Conservation (phyloP, 2,329 filamentous ascomycete species). For the Clonostachys rosea region DNA sequence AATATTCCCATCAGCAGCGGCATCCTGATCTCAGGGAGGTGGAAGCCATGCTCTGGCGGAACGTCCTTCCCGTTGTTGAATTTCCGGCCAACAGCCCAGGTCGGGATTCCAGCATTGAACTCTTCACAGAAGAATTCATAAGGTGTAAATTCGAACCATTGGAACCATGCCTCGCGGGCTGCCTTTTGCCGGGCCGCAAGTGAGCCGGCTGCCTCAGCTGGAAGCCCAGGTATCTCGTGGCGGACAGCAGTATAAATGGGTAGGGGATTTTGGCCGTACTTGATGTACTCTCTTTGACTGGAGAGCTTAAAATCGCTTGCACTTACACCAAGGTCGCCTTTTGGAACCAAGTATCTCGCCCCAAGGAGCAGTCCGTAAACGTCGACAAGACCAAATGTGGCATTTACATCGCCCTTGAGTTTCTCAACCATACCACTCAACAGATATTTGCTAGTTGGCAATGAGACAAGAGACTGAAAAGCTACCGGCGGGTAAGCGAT, state of each 20-base stretch:
- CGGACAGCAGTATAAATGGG: conserved; percentile 95
- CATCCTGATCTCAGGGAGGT: conserved; percentile 78
- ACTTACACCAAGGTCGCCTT: conserved; percentile 70
- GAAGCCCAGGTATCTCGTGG: conserved; percentile 75
- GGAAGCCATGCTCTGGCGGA: conserved; percentile 55
- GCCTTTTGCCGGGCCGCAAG: conserved; percentile 47
- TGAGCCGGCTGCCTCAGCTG: conserved; percentile 36
- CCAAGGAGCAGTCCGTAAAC: conserved; percentile 85
- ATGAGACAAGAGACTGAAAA: conserved; percentile 73
- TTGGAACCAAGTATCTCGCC: conserved; percentile 76
- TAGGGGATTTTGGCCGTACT: conserved; percentile 75
- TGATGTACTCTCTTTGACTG: conserved; percentile 72
- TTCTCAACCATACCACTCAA: conserved; percentile 89
- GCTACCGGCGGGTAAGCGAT: conserved; percentile 90
- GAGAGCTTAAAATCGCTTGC: conserved; percentile 85
- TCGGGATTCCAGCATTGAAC: conserved; percentile 85
- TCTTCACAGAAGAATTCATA: conserved; percentile 97
- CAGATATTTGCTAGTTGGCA: conserved; percentile 90
- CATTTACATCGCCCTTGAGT: conserved; percentile 64
- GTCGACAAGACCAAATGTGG: conserved; percentile 88
- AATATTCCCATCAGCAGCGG: conserved; percentile 91
- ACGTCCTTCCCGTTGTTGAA: conserved; percentile 63
- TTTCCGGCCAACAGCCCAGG: conserved; percentile 83
- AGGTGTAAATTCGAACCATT: conserved; percentile 95
- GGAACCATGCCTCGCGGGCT: conserved; percentile 80